phyloP scores from a whole-genome alignment of 108 stramenopile species.

The Cyclotella sp. region DNA sequence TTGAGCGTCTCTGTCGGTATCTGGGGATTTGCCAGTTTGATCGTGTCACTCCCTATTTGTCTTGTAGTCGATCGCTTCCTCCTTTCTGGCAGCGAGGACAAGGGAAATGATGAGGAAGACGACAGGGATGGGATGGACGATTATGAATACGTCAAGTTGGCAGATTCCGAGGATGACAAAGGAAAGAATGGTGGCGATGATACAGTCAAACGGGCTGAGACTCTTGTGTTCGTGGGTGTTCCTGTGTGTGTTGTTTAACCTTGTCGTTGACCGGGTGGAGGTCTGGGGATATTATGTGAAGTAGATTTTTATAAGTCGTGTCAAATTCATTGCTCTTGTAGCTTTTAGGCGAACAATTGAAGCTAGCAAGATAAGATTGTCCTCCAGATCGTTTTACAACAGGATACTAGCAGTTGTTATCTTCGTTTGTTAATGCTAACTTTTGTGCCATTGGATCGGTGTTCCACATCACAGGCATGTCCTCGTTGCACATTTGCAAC shows the following conservation, averaged over 20 bases:
- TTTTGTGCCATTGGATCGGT: too few species aligned
- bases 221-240: conserved; percentile 40
- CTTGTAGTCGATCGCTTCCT: conserved; percentile 1
- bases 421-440: too few species aligned
- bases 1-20: background rate
- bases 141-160: background rate
- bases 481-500: too few species aligned
- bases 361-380: too few species aligned
- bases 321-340: too few species aligned
- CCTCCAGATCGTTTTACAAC: too few species aligned
- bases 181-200: background rate
- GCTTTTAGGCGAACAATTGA: too few species aligned
- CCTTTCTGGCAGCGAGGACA: background rate
- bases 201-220: background rate
- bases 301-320: too few species aligned
- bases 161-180: conserved; percentile 1
- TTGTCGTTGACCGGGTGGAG: too few species aligned
- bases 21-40: background rate
- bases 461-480: too few species aligned
- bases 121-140: background rate
- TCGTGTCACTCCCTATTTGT: background rate
- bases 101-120: conserved; percentile 7
- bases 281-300: too few species aligned
- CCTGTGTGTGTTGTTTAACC: conserved; percentile 45
- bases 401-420: too few species aligned